These are phyloP conservation scores for Kokia cookei DNA, from an alignment of 441 rosid genomes.

Conservation along the genomic window DNA sequence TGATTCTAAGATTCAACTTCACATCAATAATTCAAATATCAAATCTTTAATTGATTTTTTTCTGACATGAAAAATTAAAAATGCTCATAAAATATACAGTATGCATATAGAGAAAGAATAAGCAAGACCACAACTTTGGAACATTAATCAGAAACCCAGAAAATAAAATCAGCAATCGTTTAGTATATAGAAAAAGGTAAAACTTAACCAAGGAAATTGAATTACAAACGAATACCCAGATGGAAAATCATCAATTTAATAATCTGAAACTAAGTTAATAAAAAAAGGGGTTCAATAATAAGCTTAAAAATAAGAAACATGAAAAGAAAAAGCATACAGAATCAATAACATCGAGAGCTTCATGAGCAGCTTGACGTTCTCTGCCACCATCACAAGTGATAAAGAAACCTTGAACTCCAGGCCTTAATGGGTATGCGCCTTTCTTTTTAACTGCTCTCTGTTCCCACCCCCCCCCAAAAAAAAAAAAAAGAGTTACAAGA, in stretches of 20 bases:
- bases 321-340: constrained; percentile 14
- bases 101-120: not conserved
- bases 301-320: not conserved
- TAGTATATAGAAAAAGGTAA: not conserved
- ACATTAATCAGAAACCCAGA: not conserved
- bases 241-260: not conserved
- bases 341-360: constrained; percentile 79
- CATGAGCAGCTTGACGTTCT: constrained; percentile 82
- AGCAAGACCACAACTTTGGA: not conserved
- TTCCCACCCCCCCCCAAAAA: not conserved
- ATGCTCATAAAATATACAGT: not conserved
- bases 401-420: constrained; percentile 88
- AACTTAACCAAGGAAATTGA: not conserved
- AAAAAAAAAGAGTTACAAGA: not conserved
- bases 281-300: not conserved
- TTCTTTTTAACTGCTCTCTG: constrained; percentile 79
- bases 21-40: not conserved
- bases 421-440: constrained; percentile 73
- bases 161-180: not conserved
- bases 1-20: not conserved
- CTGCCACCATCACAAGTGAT: constrained; percentile 91
- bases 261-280: not conserved
- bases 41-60: not conserved
- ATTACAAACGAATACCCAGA: constrained; percentile 9
- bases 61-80: not conserved